Conservation (phyloP, 768 basidiomycete species). For the Hericium rajendrae region DNA sequence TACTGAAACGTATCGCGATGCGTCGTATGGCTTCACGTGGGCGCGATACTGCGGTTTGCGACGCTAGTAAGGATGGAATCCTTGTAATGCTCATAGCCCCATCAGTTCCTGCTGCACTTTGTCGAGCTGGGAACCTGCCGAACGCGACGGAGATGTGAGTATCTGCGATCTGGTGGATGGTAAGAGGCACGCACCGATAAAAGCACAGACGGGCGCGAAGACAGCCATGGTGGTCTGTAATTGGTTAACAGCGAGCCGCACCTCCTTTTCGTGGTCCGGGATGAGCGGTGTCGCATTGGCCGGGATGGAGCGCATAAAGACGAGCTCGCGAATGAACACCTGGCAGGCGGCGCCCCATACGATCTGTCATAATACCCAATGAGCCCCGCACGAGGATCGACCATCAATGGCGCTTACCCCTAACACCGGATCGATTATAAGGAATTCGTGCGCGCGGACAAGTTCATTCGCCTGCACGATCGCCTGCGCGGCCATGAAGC, state of each 20-base stretch:
- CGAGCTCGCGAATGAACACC: constrained; percentile 12
- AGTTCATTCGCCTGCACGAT: constrained; percentile 8
- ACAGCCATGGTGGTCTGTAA: constrained; percentile 7
- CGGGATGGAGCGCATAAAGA: constrained; percentile 4
- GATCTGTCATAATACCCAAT: not conserved
- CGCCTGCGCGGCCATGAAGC: constrained; percentile 9
- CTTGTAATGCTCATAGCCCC: too few species aligned
- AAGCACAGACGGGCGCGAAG: constrained; percentile 2
- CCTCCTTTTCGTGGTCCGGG: constrained; percentile 6
- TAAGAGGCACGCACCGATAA: constrained; percentile 7
- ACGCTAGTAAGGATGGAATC: too few species aligned
- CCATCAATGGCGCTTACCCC: constrained; percentile 3
- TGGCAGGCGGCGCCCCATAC: constrained; percentile 11
- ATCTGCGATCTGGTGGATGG: not conserved
- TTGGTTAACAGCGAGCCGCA: constrained; percentile 6
- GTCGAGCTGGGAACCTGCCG: too few species aligned
- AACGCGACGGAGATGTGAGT: too few species aligned
- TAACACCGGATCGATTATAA: not conserved
- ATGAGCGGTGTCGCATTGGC: not conserved
- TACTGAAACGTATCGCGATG: too few species aligned
- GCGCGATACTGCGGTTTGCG: too few species aligned
- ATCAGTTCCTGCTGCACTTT: too few species aligned
- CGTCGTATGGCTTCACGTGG: too few species aligned
- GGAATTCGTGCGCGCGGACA: not conserved
- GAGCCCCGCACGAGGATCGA: not conserved